A percentile compares a stretch with the other conserved stretches of the same genome.
phyloP scores from a whole-genome alignment of 2,329 filamentous ascomycete genomes.

The Alternaria metachromatica region DNA sequence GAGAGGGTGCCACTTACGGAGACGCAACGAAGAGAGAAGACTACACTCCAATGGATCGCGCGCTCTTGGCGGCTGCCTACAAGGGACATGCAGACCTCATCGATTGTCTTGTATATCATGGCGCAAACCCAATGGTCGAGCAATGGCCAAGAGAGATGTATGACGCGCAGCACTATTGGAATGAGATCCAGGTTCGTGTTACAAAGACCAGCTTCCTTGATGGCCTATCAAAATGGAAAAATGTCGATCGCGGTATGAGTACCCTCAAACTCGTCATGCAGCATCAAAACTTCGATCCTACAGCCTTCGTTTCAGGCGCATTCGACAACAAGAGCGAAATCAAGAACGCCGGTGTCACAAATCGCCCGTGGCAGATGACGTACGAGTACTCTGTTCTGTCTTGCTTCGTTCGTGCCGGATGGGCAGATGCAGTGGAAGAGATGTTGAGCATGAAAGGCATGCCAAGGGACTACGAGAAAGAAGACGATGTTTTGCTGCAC shows the following conservation, averaged over 20 bases:
- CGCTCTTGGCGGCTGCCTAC: constrained; percentile 22
- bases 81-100: constrained; percentile 23
- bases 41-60: constrained; percentile 19
- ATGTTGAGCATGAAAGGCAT: constrained; percentile 20
- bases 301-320: constrained; percentile 16
- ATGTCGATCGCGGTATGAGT: constrained; percentile 20
- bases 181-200: constrained; percentile 17
- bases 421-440: constrained; percentile 27
- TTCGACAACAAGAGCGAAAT: constrained; percentile 29
- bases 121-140: constrained; percentile 24
- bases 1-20: constrained; percentile 22
- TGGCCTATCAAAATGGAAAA: constrained; percentile 24
- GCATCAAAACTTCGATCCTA: constrained; percentile 19
- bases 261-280: constrained; percentile 23
- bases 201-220: constrained; percentile 25
- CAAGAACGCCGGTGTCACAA: constrained; percentile 13
- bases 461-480: constrained; percentile 20
- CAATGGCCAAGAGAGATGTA: constrained; percentile 29
- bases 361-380: constrained; percentile 27
- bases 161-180: constrained; percentile 26
- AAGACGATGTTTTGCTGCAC: constrained; percentile 23
- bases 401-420: constrained; percentile 24
- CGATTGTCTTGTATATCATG: constrained; percentile 22
- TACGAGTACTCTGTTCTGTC: constrained; percentile 24
- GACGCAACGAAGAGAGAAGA: constrained; percentile 16